A percentile compares a stretch with the other conserved stretches of the same genome.
phyloP scores from a whole-genome alignment of 805 yeast genomes.

The Ogataea angusta region DNA sequence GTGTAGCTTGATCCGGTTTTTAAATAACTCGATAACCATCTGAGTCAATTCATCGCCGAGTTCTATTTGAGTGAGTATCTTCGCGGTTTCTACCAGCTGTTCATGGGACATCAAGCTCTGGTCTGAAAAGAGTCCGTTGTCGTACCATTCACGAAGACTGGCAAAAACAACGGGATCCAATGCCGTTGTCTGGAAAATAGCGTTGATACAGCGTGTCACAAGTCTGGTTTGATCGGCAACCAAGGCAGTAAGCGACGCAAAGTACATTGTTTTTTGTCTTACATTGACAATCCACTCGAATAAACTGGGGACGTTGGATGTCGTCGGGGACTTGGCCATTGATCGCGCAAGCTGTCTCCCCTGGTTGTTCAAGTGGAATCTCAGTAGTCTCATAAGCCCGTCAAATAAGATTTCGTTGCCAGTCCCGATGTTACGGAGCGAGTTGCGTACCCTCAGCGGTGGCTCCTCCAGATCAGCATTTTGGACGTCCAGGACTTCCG shows the following conservation, averaged over 20 bases:
- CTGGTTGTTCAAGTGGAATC: conserved; percentile 18
- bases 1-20: conserved; percentile 33
- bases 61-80: conserved; percentile 17
- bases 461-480: conserved; percentile 15
- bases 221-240: conserved; percentile 15
- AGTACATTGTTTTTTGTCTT: conserved; percentile 13
- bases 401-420: conserved; percentile 21
- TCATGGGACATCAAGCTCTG: conserved; percentile 8
- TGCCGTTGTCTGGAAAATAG: conserved; percentile 22
- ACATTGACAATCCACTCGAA: conserved; percentile 18
- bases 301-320: conserved; percentile 4
- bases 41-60: conserved; percentile 25
- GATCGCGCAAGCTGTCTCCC: conserved; percentile 2
- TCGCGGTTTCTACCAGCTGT: conserved; percentile 17
- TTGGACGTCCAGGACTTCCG: conserved; percentile 15
- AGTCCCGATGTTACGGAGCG: conserved; percentile 15
- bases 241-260: conserved; percentile 12
- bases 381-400: conserved; percentile 10
- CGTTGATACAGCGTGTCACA: conserved; percentile 21
- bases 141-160: conserved; percentile 15
- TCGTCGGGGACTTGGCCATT: not conserved
- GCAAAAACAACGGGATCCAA: conserved; percentile 8
- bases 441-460: conserved; percentile 22
- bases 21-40: conserved; percentile 37
- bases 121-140: conserved; percentile 14